phyloP scores from a whole-genome alignment of 2,329 filamentous ascomycete species.

The Aspergillus quadrilineatus region DNA sequence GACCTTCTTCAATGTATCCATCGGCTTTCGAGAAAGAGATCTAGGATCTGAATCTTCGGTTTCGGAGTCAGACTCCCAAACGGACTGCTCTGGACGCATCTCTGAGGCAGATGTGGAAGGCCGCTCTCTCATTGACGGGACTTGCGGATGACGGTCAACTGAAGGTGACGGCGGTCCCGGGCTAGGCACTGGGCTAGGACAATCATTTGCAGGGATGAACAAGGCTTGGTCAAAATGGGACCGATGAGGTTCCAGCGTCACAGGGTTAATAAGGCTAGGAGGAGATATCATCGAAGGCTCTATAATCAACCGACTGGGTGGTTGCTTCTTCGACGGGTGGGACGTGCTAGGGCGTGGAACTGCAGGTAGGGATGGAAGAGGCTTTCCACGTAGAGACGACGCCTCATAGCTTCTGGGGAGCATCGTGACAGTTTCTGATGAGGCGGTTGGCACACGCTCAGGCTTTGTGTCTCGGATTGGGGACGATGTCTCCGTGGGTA shows the following conservation, averaged over 20 bases:
- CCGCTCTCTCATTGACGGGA: slow-evolving; percentile 28
- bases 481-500: slow-evolving; percentile 25
- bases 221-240: slow-evolving; percentile 41
- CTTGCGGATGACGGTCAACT: slow-evolving; percentile 30
- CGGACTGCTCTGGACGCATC: slow-evolving; percentile 36
- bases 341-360: slow-evolving; percentile 24
- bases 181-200: slow-evolving; percentile 37
- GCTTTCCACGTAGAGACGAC: slow-evolving; percentile 32
- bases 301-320: slow-evolving; percentile 29
- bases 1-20: slow-evolving; percentile 42
- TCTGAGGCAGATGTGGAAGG: slow-evolving; percentile 37
- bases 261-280: slow-evolving; percentile 38
- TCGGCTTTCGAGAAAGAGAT: slow-evolving; percentile 38
- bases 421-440: slow-evolving; percentile 34
- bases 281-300: slow-evolving; percentile 42
- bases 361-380: slow-evolving; percentile 33
- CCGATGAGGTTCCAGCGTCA: slow-evolving; percentile 40
- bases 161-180: slow-evolving; percentile 32
- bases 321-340: slow-evolving; percentile 25
- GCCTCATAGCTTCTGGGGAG: slow-evolving; percentile 25
- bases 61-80: slow-evolving; percentile 44
- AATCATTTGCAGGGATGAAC: slow-evolving; percentile 42
- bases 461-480: slow-evolving; percentile 24
- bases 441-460: slow-evolving; percentile 22
- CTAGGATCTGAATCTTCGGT: slow-evolving; percentile 35